Base-by-base conservation (phyloP, 306 rosid species). In the Pueraria montana region DNA sequence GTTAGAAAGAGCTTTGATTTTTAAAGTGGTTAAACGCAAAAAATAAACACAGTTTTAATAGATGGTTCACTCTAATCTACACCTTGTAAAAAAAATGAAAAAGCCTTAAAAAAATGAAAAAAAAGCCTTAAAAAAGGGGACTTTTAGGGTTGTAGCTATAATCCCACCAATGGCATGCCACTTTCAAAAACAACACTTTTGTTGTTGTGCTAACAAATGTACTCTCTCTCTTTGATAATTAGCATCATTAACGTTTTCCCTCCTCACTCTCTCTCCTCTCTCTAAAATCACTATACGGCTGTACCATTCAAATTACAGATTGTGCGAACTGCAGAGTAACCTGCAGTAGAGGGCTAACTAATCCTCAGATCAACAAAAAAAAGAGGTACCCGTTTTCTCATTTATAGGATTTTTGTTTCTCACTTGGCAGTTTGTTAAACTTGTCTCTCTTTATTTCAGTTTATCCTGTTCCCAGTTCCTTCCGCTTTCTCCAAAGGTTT, bases 211-310 rank as follows among this genome's bases (percentile, higher is more conserved):
- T 32, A 16, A 14, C 5, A 7, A 7, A 64, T 16, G 40, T 45
- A 27, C 48, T 43, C 11, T 3, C 32, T 27, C n/a, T 27, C 32
- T 27, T 3, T 27, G 32, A 27, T 1, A 27, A 27, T 20, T 73
- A 3, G 45, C 69, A 45, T 53, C 77, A 53, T 86, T 71, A 86
- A 78, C 73, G 81, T 84, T 74, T 89, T 86, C 91, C 95, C 89
- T 89, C 94, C 88, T 80, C 79, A 38, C 82, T 77, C 61, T 53
- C 82, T 4, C 46, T 65, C 49, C 26, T 66, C 72, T 36, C 32
- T 66, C 84, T 66, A 17, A 21, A 4, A 11, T 53, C 26, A 62
- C 17, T 62, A 0, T 21, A 6, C 27, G n/a, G 24, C 58, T 6
- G 30, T 16, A 40, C 64, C 83, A 6, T 71, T 81, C 21, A 17